These are phyloP conservation scores for Wickerhamiella lipophila DNA, from an alignment of 805 yeast species.

Conservation along the genomic window DNA sequence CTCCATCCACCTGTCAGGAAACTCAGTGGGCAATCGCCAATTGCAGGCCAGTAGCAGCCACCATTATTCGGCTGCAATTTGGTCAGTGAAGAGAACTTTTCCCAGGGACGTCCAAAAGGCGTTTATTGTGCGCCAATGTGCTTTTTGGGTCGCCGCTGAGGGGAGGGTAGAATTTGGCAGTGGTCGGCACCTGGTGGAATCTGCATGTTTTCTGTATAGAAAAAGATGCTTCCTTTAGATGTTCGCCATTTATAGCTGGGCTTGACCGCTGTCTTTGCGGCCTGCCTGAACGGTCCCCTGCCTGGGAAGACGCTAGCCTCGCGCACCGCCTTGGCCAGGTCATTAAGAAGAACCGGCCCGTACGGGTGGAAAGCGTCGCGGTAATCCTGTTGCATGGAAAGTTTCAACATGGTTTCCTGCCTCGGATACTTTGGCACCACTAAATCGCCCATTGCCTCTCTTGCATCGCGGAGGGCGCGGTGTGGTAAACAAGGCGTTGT, in stretches of 20 bases:
- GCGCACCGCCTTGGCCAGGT: neutral
- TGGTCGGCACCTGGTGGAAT: too few species aligned
- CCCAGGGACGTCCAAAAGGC: too few species aligned
- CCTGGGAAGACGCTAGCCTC: neutral
- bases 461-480: neutral
- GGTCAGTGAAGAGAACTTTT: too few species aligned
- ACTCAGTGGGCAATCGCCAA: too few species aligned
- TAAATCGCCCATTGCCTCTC: neutral
- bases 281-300: neutral
- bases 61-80: too few species aligned
- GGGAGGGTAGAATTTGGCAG: too few species aligned
- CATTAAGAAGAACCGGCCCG: neutral
- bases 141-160: too few species aligned
- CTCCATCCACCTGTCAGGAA: too few species aligned
- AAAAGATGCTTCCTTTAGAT: too few species aligned
- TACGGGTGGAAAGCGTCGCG: neutral
- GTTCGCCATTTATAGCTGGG: neutral
- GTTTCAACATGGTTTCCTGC: neutral
- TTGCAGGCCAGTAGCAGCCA: too few species aligned
- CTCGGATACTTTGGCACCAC: neutral
- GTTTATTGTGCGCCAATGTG: too few species aligned
- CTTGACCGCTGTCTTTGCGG: neutral
- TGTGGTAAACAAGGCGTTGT: neutral
- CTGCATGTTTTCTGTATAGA: too few species aligned
- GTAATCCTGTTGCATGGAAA: neutral